Base-by-base conservation (phyloP, 768 basidiomycete genomes). In the Austroboletus eburneus region DNA sequence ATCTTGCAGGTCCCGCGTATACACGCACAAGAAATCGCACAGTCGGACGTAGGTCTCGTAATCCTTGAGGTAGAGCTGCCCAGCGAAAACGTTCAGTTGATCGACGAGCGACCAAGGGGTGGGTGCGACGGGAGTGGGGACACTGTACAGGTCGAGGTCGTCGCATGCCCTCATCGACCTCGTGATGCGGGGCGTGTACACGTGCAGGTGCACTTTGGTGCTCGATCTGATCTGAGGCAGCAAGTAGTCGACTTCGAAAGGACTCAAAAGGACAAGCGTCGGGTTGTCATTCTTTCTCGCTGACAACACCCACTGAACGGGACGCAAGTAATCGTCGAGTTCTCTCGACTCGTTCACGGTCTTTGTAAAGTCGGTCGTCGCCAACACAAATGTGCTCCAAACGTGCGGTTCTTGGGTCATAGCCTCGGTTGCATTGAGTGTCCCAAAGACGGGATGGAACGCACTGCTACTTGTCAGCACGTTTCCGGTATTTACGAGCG, bases 231-330 rank as follows among this genome's bases (percentile, higher is more conserved):
- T 70, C 1, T 23, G 18, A 59, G 71, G 63, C 10, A 74, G 57
- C 13, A 73, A 58, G 33, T 46, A 41, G 42, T 75, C 64, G 27
- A 59, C 71, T 50, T 76, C 73, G 46, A 10, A 30, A 32, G 30
- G 30, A 13, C 30, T 32, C 30, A 32, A 32, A 32, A 32, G 8
- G 30, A 32, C 12, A 14, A 32, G 30, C 30, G 12, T 13, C 14
- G 4, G 9, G 13, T 32, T 32, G 12, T 13, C 9, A 32, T 32
- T 13, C 4, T 14, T 32, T 32, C 14, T 6, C 30, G 30, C 13
- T 4, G 30, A 32, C 8, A 32, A 7, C 4, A 32, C 30, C 30
- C 30, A 32, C 7, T 32, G 30, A 4, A 32, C 30, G 14, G 30
- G 30, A 13, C 30, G 30, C 30, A 32, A 32, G 30, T 32, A 32